These are phyloP conservation scores for Magnusiomyces tetraspermus DNA, from an alignment of 1,139 yeast genomes.

Conservation along the genomic window DNA sequence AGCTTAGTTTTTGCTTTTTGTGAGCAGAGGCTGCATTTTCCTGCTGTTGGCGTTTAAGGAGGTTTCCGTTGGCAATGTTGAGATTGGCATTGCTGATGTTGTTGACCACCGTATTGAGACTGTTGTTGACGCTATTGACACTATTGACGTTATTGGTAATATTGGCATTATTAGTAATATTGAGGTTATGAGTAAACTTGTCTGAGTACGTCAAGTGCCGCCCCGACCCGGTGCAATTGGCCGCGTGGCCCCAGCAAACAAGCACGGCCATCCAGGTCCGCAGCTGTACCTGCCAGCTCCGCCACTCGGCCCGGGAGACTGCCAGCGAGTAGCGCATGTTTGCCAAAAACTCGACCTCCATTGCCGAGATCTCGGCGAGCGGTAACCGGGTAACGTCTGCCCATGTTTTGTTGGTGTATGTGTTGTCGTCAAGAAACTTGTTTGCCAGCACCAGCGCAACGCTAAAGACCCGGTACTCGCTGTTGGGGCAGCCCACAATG, in stretches of 20 bases:
- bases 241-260: constrained; percentile 5
- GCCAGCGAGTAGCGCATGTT: constrained; percentile 28
- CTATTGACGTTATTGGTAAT: not conserved
- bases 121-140: not conserved
- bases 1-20: not conserved
- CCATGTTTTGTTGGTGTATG: constrained; percentile 89
- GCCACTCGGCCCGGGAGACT: constrained; percentile 26
- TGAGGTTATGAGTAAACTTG: no score
- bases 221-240: not conserved
- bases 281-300: constrained; percentile 24
- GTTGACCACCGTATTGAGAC: no score
- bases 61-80: not conserved
- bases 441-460: constrained; percentile 72
- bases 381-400: constrained; percentile 77
- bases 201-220: no score
- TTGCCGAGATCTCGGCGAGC: constrained; percentile 46
- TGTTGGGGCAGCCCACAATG: constrained; percentile 30
- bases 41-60: not conserved
- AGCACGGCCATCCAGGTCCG: constrained; percentile 23
- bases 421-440: constrained; percentile 88
- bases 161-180: not conserved
- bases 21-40: not conserved
- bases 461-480: constrained; percentile 52
- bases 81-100: no score
- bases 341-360: constrained; percentile 44